A percentile compares a stretch with the other conserved stretches of the same genome.
phyloP scores from a whole-genome alignment of 2,329 filamentous ascomycete species.

The Ciborinia camelliae region DNA sequence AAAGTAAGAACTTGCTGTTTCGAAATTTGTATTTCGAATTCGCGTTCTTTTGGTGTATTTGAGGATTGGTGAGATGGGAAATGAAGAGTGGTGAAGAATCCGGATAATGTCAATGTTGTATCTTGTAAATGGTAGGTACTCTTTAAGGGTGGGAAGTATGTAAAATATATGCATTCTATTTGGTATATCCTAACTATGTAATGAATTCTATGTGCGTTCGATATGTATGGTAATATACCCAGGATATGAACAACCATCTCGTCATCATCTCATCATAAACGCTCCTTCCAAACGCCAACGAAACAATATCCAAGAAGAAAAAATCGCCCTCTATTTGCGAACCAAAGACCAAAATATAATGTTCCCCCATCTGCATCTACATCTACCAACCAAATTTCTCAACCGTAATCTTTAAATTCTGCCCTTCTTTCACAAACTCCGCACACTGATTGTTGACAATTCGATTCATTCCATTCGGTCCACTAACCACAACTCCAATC shows the following conservation, averaged over 20 bases:
- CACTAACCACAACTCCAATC: slow-evolving; percentile 56
- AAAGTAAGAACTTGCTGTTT: no score
- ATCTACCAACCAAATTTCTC: slow-evolving; percentile 67
- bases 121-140: no score
- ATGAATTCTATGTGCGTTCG: no score
- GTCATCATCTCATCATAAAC: background rate
- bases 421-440: slow-evolving; percentile 46
- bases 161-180: no score
- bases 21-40: no score
- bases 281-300: background rate
- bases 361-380: background rate
- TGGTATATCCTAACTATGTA: no score
- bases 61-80: no score
- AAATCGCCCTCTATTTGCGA: background rate
- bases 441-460: slow-evolving; percentile 58
- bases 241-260: background rate
- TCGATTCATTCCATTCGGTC: slow-evolving; percentile 60
- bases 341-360: background rate
- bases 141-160: no score
- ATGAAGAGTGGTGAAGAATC: no score
- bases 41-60: no score
- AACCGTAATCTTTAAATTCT: slow-evolving; percentile 51
- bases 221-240: no score
- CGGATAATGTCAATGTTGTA: no score
- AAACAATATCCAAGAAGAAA: background rate